Base-by-base conservation (phyloP, 495 filamentous ascomycete species). In the Aspergillus sclerotioniger region DNA sequence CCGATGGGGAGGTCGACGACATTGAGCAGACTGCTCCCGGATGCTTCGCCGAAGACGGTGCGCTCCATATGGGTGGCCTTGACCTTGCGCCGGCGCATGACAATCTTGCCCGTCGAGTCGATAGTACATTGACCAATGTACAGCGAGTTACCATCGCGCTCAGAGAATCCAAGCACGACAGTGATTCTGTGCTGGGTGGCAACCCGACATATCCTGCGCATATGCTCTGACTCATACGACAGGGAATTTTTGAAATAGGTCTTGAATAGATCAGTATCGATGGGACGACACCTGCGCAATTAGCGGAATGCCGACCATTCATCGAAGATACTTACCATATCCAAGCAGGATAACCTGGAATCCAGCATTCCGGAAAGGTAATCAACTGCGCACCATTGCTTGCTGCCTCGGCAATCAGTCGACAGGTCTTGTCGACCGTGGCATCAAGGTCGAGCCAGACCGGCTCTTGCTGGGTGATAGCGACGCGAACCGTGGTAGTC, bases 31-130 rank as follows among this genome's bases (percentile, higher is more conserved):
- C 72, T 67, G 20, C 76, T 70, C 0, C 76, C 81, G 0, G 66
- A 71, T 0, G 72, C 75, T 61, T 88, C 83, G 0, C 84, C 84
- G 50, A 82, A 87, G 32, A 87, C 68, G 0, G 82, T 83, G 6
- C 83, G 76, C 64, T 88, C 84, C 75, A 86, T 80, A 56, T 86
- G 84, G 21, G 83, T 86, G 0, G 82, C 72, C 65, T 88, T 87
- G 46, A 86, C 70, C 71, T 86, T 87, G 9, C 80, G 67, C 0
- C 83, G 75, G 15, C 67, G 63, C 31, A 74, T 67, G 6, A 71
- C 54, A 21, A 86, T 64, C 15, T 74, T 66, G 1, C 84, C 84
- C 17, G 74, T 67, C 0, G 69, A 44, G 0, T 62, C 69, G 54
- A 86, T 83, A 44, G 81, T 71, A 7, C 71, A 73, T 62, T 88